Conservation (phyloP, 2,329 filamentous ascomycete genomes). For the Cryoendolithus antarcticus region DNA sequence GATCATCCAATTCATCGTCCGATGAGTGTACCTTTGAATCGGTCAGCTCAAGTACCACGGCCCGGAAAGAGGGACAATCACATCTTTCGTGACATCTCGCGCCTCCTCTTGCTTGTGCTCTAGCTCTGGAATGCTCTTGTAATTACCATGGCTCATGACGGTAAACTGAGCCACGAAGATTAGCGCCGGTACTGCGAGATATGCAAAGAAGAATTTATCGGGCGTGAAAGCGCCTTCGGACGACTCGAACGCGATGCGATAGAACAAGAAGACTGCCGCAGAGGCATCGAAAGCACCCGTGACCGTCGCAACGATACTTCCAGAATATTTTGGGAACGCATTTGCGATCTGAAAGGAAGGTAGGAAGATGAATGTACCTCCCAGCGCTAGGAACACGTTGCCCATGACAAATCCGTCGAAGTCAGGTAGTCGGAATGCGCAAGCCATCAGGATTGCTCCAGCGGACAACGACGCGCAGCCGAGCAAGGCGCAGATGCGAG, state of each 20-base stretch:
- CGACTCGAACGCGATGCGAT: slow-evolving; percentile 35
- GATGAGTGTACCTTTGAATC: slow-evolving; percentile 36
- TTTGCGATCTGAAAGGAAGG: slow-evolving; percentile 39
- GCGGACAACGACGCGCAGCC: slow-evolving; percentile 55
- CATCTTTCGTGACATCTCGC: slow-evolving; percentile 37
- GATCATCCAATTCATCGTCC: slow-evolving; percentile 43
- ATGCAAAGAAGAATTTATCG: slow-evolving; percentile 36
- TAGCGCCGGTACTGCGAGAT: slow-evolving; percentile 32
- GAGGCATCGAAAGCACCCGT: slow-evolving; percentile 39
- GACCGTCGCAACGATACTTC: slow-evolving; percentile 35
- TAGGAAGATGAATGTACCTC: slow-evolving; percentile 38
- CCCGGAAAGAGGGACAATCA: slow-evolving; percentile 3
- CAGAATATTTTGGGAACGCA: slow-evolving; percentile 36
- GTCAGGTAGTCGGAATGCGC: slow-evolving; percentile 44
- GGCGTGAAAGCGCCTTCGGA: slow-evolving; percentile 29
- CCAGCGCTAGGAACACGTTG: slow-evolving; percentile 36
- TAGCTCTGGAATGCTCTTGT: slow-evolving; percentile 56
- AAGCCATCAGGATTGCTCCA: slow-evolving; percentile 61
- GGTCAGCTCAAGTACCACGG: slow-evolving; percentile 1
- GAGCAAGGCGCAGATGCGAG: slow-evolving; percentile 59
- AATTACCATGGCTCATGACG: slow-evolving; percentile 29
- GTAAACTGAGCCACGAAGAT: slow-evolving; percentile 33
- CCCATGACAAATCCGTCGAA: slow-evolving; percentile 54
- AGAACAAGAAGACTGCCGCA: slow-evolving; percentile 36
- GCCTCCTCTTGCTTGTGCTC: slow-evolving; percentile 68